Base-by-base conservation (phyloP, 352 stramenopile species). In the Phytophthora pseudosyringae region DNA sequence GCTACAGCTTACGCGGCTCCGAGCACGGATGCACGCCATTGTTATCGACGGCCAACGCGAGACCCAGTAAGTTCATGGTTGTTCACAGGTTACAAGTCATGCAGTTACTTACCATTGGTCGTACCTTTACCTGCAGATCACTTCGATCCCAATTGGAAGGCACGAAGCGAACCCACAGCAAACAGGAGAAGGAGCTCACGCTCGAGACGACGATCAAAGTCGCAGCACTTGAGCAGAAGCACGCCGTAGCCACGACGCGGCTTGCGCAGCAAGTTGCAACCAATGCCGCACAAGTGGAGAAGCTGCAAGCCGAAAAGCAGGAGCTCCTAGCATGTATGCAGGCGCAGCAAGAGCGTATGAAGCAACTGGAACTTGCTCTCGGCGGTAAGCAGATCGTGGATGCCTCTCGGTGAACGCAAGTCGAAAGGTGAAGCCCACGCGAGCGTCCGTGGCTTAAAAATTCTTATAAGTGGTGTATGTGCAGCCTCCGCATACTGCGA, bases 351-450 rank as follows among this genome's bases (percentile, higher is more conserved):
- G 66, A 78, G 45, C 81, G 73, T 21, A 75, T 90, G 21, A 43
- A 70, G 21, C 76, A 87, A 31, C 74, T 91, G 55, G 71, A 89
- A 47, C 73, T 83, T 40, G 80, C 80, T 25, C 47, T 90, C 3
- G 65, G 64, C 13, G 75, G 73, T 10, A 80, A 75, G 38, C 62
- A 69, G 9, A 76, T 85, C 47, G 64, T 84, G 43, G 55, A 83
- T 29, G 45, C 68, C 40, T 71, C 56, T 69, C 57, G 66, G n/a
- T 75, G 66, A 75, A 59, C 53, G 54, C 41, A 69, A 75, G 52
- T 67, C 66, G 52, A 70, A 25, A 59, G 21, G 55, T 43, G 40
- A 52, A 54, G 40, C 48, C 49, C 39, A 64, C 56, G 25, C 16
- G 41, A 53, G 38, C 44, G 35, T 26, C 46, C 54, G 55, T 68